Evolutionary conservation across 31 red algal species (phyloP).

Genomic region (Odonthalia washingtoniensis): DNA sequence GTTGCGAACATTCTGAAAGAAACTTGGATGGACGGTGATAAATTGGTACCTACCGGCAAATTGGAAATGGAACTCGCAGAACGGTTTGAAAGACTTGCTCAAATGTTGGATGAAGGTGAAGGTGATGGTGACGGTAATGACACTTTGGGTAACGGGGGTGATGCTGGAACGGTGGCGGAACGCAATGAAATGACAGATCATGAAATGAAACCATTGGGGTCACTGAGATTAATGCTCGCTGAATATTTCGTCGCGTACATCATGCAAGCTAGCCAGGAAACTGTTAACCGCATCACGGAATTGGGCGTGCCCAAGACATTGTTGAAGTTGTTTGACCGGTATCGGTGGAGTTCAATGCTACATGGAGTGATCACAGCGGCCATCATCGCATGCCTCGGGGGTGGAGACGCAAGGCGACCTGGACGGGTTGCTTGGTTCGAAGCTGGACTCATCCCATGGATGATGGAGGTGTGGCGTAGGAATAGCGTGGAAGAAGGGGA

Average conservation of each 20-base stretch:
- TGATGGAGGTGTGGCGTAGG: slow-evolving; percentile 56
- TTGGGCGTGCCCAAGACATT: slow-evolving; percentile 63
- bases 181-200: too few relatives aligned
- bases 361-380: slow-evolving; percentile 68
- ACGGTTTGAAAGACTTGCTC: slow-evolving; percentile 55
- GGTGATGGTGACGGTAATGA: background rate
- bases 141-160: background rate
- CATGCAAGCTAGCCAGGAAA: slow-evolving; percentile 48
- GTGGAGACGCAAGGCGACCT: slow-evolving; percentile 31
- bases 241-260: slow-evolving; percentile 85
- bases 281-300: slow-evolving; percentile 47
- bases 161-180: too few relatives aligned
- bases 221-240: slow-evolving; percentile 73
- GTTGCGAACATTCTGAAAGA: background rate
- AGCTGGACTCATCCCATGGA: slow-evolving; percentile 72
- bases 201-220: slow-evolving; percentile 56
- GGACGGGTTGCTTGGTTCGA: slow-evolving; percentile 64
- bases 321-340: slow-evolving; percentile 61
- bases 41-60: slow-evolving; percentile 36
- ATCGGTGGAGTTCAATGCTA: slow-evolving; percentile 85
- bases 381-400: slow-evolving; percentile 42
- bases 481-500: slow-evolving; percentile 32
- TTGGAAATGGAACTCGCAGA: slow-evolving; percentile 58
- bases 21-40: slow-evolving; percentile 23
- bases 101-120: slow-evolving; percentile 51